Conservation (phyloP, 108 stramenopile genomes). For the Cylindrotheca fusiformis region DNA sequence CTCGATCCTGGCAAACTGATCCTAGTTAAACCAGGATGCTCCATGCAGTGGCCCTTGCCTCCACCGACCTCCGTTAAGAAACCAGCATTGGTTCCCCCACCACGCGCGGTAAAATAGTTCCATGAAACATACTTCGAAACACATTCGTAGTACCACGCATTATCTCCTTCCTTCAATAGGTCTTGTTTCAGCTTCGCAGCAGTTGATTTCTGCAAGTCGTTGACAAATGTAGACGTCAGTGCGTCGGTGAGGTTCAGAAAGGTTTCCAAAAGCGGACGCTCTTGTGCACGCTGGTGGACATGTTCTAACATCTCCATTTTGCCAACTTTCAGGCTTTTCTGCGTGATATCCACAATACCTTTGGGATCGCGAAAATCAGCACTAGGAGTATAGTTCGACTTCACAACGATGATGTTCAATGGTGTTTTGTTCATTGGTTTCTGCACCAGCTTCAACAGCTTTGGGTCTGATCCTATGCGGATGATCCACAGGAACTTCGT, state of each 20-base stretch:
- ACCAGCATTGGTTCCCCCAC: not conserved
- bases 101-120: not conserved
- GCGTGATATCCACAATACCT: not conserved
- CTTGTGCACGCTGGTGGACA: not conserved
- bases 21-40: not conserved
- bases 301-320: not conserved
- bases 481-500: conserved; percentile 52
- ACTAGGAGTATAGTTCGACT: not conserved
- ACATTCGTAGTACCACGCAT: not conserved
- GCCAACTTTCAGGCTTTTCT: not conserved
- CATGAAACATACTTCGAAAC: not conserved
- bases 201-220: not conserved
- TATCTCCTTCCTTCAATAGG: not conserved
- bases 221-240: not conserved
- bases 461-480: conserved; percentile 30
- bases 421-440: not conserved
- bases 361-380: not conserved
- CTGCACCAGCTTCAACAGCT: not conserved
- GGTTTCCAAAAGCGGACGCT: not conserved
- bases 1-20: not conserved
- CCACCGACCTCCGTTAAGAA: not conserved
- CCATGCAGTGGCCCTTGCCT: not conserved
- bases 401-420: not conserved
- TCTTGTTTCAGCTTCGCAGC: not conserved
- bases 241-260: not conserved